Base-by-base conservation (phyloP, 306 rosid genomes). In the Acmispon strigosus region DNA sequence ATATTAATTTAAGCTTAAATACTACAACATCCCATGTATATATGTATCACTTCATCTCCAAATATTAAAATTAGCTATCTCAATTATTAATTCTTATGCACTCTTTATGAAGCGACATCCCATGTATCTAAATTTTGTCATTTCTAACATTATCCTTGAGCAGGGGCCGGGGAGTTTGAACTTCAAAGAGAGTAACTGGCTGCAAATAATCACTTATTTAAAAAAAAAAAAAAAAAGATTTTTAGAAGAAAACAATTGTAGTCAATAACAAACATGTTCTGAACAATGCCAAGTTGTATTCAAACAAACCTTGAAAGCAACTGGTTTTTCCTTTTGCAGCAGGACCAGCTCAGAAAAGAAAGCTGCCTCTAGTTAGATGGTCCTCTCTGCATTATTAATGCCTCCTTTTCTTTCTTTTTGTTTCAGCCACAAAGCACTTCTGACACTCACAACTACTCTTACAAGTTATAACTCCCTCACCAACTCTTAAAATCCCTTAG, bases 401-500 rank as follows among this genome's bases (percentile, higher is more conserved):
- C 53, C 9, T 16, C 44, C n/a, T 67, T 74, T 52, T 43, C 36
- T 66, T 14, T 41, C 76, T 65, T 80, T 72, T 47, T 0, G 43
- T 84, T 41, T 57, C 71, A 82, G 65, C 91, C 91, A 76, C 88
- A 80, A 67, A 71, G 8, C 4, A 4, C 37, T 59, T 63, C 77
- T 72, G 77, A 78, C 82, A 80, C 42, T 65, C 72, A 54, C 75
- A 60, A 55, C 72, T 45, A 41, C 36, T 63, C 67, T 49, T 70
- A 42, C 14, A 12, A 50, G 19, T 62, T 62, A 24, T 63, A 81
- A 82, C 76, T 82, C 53, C 36, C 69, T 45, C 68, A 52, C 74
- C 79, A 68, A 61, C 83, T 56, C 37, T 18, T 69, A 63, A 71
- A 68, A 44, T 47, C 63, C 75, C 73, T 36, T n/a, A 20, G 22